phyloP scores from a whole-genome alignment of 2,329 filamentous ascomycete genomes.

The Hansfordia pulvinata region DNA sequence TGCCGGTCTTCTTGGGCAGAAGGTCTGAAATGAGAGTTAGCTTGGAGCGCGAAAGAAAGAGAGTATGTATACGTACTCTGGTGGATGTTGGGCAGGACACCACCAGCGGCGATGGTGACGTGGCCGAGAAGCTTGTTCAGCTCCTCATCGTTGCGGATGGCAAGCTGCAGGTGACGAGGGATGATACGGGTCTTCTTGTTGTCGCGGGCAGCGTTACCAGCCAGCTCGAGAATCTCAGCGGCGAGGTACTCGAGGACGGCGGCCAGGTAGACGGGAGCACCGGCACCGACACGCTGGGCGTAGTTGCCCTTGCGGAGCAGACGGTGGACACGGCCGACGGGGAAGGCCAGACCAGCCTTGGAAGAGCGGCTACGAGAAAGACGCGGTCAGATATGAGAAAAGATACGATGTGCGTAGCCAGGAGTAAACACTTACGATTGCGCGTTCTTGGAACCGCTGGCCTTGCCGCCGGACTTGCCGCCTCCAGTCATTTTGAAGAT shows the following conservation, averaged over 20 bases:
- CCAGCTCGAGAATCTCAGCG: conserved; percentile 96
- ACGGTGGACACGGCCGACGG: conserved; percentile 98
- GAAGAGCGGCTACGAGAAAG: conserved; percentile 66
- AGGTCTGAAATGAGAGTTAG: conserved; percentile 50
- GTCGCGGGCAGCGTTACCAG: conserved; percentile 95
- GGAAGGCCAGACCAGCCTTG: conserved; percentile 98
- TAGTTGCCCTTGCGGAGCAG: conserved; percentile 99
- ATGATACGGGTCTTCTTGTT: conserved; percentile 99
- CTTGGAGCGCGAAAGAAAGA: conserved; percentile 21
- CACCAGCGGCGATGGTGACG: conserved; percentile 93
- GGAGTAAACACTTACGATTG: conserved; percentile 68
- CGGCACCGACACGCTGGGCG: conserved; percentile 97
- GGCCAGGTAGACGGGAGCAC: conserved; percentile 92
- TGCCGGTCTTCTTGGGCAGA: conserved; percentile 96
- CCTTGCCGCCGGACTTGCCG: conserved; percentile 99
- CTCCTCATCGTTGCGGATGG: conserved; percentile 99
- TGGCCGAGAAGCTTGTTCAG: conserved; percentile 97
- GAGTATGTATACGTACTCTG: conserved; percentile 55
- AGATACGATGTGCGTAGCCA: conserved; percentile 4
- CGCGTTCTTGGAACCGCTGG: conserved; percentile 96
- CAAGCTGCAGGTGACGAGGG: conserved; percentile 94
- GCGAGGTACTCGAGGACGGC: conserved; percentile 97
- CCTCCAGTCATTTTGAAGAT: conserved; percentile 96
- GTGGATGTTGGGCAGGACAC: conserved; percentile 95
- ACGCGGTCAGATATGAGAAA: conserved; percentile 22